A percentile compares a stretch with the other conserved stretches of the same genome.
phyloP scores from a whole-genome alignment of 2,329 filamentous ascomycete genomes.

The Pseudocercospora macadamiae region DNA sequence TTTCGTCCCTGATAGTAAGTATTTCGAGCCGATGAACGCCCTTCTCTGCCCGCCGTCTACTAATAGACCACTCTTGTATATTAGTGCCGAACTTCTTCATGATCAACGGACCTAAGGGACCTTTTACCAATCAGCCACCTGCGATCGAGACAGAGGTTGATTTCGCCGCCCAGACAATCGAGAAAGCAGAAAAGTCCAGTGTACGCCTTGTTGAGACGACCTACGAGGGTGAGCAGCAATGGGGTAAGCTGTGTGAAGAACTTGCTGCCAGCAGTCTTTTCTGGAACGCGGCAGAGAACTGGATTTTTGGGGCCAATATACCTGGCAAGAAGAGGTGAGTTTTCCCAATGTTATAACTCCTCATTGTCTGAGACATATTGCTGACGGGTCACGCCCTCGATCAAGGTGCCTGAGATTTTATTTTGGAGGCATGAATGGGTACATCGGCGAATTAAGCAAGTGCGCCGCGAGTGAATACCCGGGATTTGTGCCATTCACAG shows the following conservation, averaged over 20 bases:
- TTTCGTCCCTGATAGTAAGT: conserved; percentile 30
- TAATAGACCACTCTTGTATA: conserved; percentile 17
- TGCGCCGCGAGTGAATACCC: conserved; percentile 22
- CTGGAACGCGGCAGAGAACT: conserved; percentile 31
- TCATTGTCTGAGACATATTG: no score
- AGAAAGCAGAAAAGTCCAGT: conserved; percentile 24
- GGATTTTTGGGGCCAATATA: conserved; percentile 38
- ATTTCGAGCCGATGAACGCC: no score
- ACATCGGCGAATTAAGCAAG: conserved; percentile 25
- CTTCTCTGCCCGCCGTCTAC: neutral
- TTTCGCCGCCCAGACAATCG: conserved; percentile 30
- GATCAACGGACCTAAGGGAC: conserved; percentile 43
- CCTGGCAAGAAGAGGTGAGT: conserved; percentile 2
- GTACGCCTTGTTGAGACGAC: conserved; percentile 32
- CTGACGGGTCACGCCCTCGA: no score
- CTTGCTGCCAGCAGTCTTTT: conserved; percentile 33
- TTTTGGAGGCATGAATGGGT: conserved; percentile 33
- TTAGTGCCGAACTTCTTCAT: conserved; percentile 47
- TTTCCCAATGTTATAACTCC: no score
- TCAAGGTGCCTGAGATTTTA: conserved; percentile 29
- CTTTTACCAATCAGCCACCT: conserved; percentile 44
- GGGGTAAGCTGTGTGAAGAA: conserved; percentile 32
- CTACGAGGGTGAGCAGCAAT: conserved; percentile 34
- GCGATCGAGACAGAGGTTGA: conserved; percentile 42
- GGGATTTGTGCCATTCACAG: conserved; percentile 27